Evolutionary conservation across 805 yeast species (phyloP), one percentile per base, ranked within the genome.

Genomic region (Candida mattraensis): DNA sequence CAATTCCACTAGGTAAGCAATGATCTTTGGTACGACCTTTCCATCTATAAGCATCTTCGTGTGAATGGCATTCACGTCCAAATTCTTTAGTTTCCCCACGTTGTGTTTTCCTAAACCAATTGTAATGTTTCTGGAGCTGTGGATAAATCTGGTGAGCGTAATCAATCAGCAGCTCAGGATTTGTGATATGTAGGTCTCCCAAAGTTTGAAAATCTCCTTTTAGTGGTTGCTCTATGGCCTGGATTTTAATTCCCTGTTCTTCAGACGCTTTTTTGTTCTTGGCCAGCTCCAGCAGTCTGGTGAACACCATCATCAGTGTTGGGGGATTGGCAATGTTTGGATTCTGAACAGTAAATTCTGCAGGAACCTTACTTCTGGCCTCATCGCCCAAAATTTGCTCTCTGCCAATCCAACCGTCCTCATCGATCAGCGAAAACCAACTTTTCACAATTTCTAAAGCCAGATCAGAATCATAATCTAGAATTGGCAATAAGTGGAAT

Each of bases 241-340:
- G 40, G 12, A 62, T 24, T 24, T 53, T 61, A 7, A 59, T 60
- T 22, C n/a, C 23, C 14, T 24, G 32, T 18, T 36, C 30, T 16
- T 39, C 31, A 8, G 30, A 10, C 10, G 27, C 22, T 1, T 20
- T 22, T 30, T 26, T 35, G 18, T 23, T 44, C 47, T 66, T 62
- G 0, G 74, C 73, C 35, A 66, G 61, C 19, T 72, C 75, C 25
- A 79, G 64, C 50, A 79, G 64, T 47, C 72, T 78, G 36, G 73
- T 73, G 48, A 85, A 80, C 0, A 78, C 77, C 45, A 91, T 69
- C 76, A 91, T 78, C 51, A 93, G 60, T 0, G 98, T 93, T 13
- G 99, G 99, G 1, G 99, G 99, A 50, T 91, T 93, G 7, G 96
- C 97, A 53, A 86, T 82, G 40, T 80, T 75, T 3, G 95, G 94